These are phyloP conservation scores for Lecanosticta acicola DNA, from an alignment of 2,329 filamentous ascomycete species.

Conservation along the genomic window DNA sequence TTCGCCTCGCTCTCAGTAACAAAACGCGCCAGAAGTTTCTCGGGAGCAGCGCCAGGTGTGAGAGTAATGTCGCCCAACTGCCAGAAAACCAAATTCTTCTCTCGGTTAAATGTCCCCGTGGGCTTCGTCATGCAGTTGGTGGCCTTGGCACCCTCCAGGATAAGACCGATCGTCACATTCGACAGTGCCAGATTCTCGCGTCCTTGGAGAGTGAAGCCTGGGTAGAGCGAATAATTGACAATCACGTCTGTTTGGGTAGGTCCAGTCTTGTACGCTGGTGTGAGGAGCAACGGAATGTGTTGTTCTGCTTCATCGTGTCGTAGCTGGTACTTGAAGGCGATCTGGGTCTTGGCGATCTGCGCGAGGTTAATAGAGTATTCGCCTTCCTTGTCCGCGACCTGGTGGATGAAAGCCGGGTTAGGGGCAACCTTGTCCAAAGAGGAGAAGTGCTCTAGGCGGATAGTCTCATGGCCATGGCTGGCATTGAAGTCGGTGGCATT, in stretches of 20 bases:
- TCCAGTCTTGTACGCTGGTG: slow-evolving; percentile 75
- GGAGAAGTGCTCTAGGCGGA: slow-evolving; percentile 82
- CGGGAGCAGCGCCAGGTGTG: slow-evolving; percentile 51
- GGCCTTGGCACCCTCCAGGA: slow-evolving; percentile 61
- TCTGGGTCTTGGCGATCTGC: slow-evolving; percentile 61
- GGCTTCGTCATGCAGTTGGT: slow-evolving; percentile 71
- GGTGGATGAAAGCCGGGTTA: slow-evolving; percentile 83
- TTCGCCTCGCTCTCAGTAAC: slow-evolving; percentile 65
- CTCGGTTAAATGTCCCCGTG: slow-evolving; percentile 69
- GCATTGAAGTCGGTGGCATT: slow-evolving; percentile 52
- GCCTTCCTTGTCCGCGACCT: slow-evolving; percentile 62
- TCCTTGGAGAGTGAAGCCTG: slow-evolving; percentile 51
- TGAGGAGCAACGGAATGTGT: slow-evolving; percentile 64
- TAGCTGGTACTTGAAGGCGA: slow-evolving; percentile 89
- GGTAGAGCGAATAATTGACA: slow-evolving; percentile 78
- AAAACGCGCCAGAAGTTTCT: slow-evolving; percentile 80
- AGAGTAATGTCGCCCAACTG: slow-evolving; percentile 67
- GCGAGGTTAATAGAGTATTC: slow-evolving; percentile 73
- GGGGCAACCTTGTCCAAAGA: slow-evolving; percentile 88
- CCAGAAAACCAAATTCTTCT: slow-evolving; percentile 75
- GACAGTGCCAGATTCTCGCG: slow-evolving; percentile 53
- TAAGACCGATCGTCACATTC: slow-evolving; percentile 69
- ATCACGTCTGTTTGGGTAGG: slow-evolving; percentile 81
- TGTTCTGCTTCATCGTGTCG: slow-evolving; percentile 59
- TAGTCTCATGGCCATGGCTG: slow-evolving; percentile 50